Percentiles rank a stretch among this genome's conserved stretches.
phyloP scores from a whole-genome alignment of 192 early-diverging fungal genomes.

The Coemansia erecta region DNA sequence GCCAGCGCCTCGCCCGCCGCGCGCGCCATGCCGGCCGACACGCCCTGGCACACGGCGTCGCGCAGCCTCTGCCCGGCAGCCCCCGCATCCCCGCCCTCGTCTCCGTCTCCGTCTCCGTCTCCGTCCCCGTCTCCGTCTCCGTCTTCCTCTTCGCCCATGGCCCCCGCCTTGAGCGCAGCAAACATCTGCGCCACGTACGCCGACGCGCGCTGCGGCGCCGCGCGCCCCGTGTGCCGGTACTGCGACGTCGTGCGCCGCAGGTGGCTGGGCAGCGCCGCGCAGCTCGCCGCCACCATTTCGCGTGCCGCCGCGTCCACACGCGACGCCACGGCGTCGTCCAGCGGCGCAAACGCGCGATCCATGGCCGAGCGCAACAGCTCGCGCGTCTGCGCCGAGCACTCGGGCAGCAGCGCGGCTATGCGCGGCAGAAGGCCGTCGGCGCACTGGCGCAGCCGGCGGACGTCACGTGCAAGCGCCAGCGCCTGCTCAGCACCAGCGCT shows the following conservation, averaged over 20 bases:
- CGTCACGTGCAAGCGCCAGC: constrained; percentile 6
- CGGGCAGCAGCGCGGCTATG: too few relatives aligned
- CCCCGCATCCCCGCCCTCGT: not conserved
- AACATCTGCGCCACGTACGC: constrained; percentile 29
- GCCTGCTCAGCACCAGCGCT: constrained; percentile 1
- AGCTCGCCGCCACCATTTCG: constrained; percentile 18
- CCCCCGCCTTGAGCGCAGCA: constrained; percentile 4
- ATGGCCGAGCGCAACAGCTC: too few relatives aligned
- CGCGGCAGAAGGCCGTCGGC: too few relatives aligned
- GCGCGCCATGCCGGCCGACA: constrained; percentile 29
- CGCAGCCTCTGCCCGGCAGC: constrained; percentile 11
- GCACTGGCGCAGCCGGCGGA: too few relatives aligned
- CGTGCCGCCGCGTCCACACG: constrained; percentile 11
- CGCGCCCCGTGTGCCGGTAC: constrained; percentile 41
- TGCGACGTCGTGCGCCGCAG: constrained; percentile 47
- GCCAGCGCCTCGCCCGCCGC: constrained; percentile 28
- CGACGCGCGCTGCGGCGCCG: constrained; percentile 26
- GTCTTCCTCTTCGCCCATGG: not conserved
- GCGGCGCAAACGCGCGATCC: not conserved
- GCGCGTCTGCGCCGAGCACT: too few relatives aligned
- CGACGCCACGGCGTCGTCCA: not conserved
- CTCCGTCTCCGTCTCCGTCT: too few relatives aligned
- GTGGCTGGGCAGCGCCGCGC: constrained; percentile 26
- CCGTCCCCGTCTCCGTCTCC: too few relatives aligned
- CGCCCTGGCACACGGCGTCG: constrained; percentile 6